These are phyloP conservation scores for Saccharomycopsis selenospora DNA, from an alignment of 805 yeast species.

Conservation along the genomic window DNA sequence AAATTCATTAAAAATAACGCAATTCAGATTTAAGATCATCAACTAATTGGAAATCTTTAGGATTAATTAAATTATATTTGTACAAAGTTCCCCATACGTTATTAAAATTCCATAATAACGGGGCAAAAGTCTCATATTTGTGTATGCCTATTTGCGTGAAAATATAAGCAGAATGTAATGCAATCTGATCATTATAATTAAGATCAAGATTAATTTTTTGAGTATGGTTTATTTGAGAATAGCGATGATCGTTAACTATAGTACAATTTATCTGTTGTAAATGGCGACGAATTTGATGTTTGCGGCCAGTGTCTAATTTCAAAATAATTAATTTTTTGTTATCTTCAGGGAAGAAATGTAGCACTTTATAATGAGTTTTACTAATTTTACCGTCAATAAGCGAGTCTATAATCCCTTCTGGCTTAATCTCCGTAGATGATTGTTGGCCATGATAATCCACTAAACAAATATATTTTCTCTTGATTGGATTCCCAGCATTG, in stretches of 20 bases:
- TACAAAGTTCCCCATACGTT: conserved; percentile 7
- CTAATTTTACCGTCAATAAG: conserved; percentile 17
- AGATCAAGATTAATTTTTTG: not conserved
- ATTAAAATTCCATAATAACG: conserved; percentile 12
- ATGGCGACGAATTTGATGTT: conserved; percentile 35
- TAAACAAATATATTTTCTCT: conserved; percentile 32
- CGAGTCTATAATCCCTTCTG: conserved; percentile 2
- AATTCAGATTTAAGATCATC: not conserved
- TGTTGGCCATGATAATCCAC: conserved; percentile 4
- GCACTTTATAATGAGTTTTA: conserved; percentile 19
- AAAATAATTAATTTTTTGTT: conserved; percentile 25
- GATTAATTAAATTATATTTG: not conserved
- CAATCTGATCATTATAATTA: conserved; percentile 26
- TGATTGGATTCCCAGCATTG: conserved; percentile 30
- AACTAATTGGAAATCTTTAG: not conserved
- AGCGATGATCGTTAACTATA: conserved; percentile 24
- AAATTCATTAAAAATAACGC: not conserved
- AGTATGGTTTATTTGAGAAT: conserved; percentile 9
- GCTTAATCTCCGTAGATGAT: not conserved
- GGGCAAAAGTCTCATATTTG: conserved; percentile 16
- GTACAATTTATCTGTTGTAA: conserved; percentile 21
- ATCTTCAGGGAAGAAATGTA: conserved; percentile 15
- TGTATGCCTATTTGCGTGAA: conserved; percentile 30
- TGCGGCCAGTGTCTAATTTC: conserved; percentile 33
- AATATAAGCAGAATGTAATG: conserved; percentile 33